Percentiles rank a stretch among this genome's conserved stretches.
Evolutionary conservation across 768 basidiomycete genomes (phyloP).

Genomic region (Tylopilus plumbeoviolaceoides): DNA sequence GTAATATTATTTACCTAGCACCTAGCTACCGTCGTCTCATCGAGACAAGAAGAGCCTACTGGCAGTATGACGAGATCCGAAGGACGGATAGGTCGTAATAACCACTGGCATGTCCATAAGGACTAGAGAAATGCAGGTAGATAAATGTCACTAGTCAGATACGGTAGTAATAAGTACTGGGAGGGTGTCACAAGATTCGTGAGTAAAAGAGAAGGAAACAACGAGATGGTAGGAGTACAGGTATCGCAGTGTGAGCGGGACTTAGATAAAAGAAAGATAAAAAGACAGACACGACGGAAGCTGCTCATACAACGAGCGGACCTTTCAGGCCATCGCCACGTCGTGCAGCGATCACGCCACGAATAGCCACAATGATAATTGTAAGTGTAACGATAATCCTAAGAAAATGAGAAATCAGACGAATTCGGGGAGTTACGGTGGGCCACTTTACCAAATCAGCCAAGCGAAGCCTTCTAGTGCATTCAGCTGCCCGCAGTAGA

Average conservation of each 20-base stretch:
- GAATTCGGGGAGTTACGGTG: background rate
- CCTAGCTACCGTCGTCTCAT: too few species aligned
- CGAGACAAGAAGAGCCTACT: too few species aligned
- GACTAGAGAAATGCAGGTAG: background rate
- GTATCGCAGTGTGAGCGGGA: conserved; percentile 14
- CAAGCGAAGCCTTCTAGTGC: conserved; percentile 74
- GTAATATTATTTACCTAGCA: too few species aligned
- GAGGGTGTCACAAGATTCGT: conserved; percentile 7
- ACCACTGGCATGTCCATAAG: too few species aligned
- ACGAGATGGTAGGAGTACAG: conserved; percentile 1
- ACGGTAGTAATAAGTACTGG: background rate
- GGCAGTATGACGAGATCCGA: too few species aligned
- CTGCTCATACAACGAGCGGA: conserved; percentile 39
- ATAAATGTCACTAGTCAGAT: background rate
- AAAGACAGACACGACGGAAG: conserved; percentile 2
- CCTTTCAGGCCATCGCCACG: conserved; percentile 68
- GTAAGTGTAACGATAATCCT: conserved; percentile 67
- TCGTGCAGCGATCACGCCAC: conserved; percentile 54
- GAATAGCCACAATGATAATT: conserved; percentile 53
- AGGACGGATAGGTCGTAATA: too few species aligned
- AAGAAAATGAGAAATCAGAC: background rate
- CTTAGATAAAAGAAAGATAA: conserved; percentile 4
- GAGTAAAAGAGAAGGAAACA: background rate
- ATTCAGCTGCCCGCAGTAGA: conserved; percentile 75
- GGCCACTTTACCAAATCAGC: conserved; percentile 53